These are phyloP conservation scores for Aspergillus panamensis DNA, from an alignment of 495 filamentous ascomycete species.

Conservation along the genomic window DNA sequence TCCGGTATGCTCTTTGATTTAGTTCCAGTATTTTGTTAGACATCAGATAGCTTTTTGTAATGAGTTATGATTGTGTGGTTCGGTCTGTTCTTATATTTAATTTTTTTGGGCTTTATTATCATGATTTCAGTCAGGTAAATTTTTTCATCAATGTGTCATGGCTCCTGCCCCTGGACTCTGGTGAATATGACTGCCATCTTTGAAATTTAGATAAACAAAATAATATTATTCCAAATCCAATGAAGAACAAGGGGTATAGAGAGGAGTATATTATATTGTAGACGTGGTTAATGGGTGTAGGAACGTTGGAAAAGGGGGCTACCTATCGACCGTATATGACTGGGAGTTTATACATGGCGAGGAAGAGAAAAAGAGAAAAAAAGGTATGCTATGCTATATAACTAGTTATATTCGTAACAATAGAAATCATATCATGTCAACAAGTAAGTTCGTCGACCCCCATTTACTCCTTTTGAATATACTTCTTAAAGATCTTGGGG, in stretches of 20 bases:
- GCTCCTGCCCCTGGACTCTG: too few relatives aligned
- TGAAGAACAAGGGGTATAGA: too few relatives aligned
- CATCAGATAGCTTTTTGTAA: background rate
- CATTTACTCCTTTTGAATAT: slow-evolving; percentile 32
- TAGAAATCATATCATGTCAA: background rate
- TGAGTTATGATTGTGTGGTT: background rate
- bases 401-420: background rate
- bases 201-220: too few relatives aligned
- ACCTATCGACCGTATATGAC: too few relatives aligned
- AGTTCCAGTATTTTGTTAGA: slow-evolving; percentile 4
- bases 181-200: too few relatives aligned
- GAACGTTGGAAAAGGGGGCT: too few relatives aligned
- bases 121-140: background rate
- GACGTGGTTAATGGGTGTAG: too few relatives aligned
- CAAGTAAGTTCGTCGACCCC: background rate
- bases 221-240: too few relatives aligned
- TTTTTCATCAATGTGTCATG: background rate
- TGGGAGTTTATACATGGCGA: too few relatives aligned
- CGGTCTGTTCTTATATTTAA: background rate
- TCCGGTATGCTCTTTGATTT: slow-evolving; percentile 38
- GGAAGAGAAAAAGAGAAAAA: too few relatives aligned
- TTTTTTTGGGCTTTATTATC: background rate
- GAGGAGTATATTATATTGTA: too few relatives aligned
- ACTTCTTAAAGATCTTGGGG: slow-evolving; percentile 56
- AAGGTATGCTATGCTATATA: background rate